phyloP scores from a whole-genome alignment of 306 rosid species.

The Rosa persica region DNA sequence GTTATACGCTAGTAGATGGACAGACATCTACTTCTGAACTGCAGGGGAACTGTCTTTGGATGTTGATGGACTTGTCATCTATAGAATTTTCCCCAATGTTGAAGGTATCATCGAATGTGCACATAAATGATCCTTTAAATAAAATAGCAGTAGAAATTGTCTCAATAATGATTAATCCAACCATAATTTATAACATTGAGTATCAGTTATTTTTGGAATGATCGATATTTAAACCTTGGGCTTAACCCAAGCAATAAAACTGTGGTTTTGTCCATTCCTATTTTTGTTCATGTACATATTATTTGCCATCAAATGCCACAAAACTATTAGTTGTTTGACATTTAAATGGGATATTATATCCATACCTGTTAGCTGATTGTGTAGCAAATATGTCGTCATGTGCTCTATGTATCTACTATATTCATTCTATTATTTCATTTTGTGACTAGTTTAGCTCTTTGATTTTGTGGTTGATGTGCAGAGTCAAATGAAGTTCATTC shows the following conservation, averaged over 20 bases:
- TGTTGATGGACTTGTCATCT: not conserved
- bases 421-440: not conserved
- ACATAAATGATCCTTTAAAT: not conserved
- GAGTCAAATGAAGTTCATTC: constrained; percentile 64
- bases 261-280: not conserved
- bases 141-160: not conserved
- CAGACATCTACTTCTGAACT: not conserved
- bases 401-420: not conserved
- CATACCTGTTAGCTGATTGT: not conserved
- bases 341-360: not conserved
- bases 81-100: not conserved
- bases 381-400: not conserved
- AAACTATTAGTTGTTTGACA: constrained; percentile 7
- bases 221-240: not conserved
- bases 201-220: not conserved
- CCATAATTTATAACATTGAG: not conserved
- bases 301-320: not conserved
- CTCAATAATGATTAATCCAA: not conserved
- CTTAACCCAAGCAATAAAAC: not conserved
- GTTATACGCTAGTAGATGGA: not conserved
- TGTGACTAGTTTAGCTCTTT: constrained; percentile 5
- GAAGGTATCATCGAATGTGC: not conserved
- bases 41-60: not conserved
- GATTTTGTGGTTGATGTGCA: constrained; percentile 41
- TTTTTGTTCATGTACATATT: not conserved